phyloP scores from a whole-genome alignment of 345 rosid species.

The Aquilaria yunnanensis region DNA sequence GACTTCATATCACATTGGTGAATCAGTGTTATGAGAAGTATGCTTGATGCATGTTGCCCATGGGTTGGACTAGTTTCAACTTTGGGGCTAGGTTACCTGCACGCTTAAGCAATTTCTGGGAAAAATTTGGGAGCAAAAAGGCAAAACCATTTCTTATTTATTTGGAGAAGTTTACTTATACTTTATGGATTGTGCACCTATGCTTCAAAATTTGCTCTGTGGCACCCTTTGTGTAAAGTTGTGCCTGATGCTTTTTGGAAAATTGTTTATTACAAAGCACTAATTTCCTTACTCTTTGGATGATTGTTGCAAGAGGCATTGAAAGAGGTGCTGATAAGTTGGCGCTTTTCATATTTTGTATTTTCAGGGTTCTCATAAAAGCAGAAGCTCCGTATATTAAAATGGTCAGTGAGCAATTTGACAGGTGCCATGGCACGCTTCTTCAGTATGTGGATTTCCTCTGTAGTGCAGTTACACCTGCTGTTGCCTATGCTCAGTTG shows the following conservation, averaged over 20 bases:
- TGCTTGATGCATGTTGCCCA: too few relatives aligned
- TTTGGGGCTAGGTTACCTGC: too few relatives aligned
- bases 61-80: too few relatives aligned
- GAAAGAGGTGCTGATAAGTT: neutral
- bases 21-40: too few relatives aligned
- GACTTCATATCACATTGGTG: too few relatives aligned
- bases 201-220: neutral
- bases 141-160: neutral
- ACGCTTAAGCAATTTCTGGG: too few relatives aligned
- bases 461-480: slow-evolving; percentile 71
- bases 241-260: neutral
- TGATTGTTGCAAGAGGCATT: neutral
- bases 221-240: neutral
- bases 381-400: slow-evolving; percentile 95
- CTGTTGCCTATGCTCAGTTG: slow-evolving; percentile 68
- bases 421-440: slow-evolving; percentile 97
- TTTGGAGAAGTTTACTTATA: neutral
- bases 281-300: neutral
- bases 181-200: neutral
- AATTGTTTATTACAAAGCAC: neutral
- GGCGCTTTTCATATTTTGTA: slow-evolving; percentile 7
- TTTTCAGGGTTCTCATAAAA: slow-evolving; percentile 82
- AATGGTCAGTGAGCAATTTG: slow-evolving; percentile 99
- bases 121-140: too few relatives aligned
- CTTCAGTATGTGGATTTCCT: slow-evolving; percentile 98